A percentile compares a stretch with the other conserved stretches of the same genome.
Conservation (phyloP, 441 rosid species). For the Populus tomentosa region DNA sequence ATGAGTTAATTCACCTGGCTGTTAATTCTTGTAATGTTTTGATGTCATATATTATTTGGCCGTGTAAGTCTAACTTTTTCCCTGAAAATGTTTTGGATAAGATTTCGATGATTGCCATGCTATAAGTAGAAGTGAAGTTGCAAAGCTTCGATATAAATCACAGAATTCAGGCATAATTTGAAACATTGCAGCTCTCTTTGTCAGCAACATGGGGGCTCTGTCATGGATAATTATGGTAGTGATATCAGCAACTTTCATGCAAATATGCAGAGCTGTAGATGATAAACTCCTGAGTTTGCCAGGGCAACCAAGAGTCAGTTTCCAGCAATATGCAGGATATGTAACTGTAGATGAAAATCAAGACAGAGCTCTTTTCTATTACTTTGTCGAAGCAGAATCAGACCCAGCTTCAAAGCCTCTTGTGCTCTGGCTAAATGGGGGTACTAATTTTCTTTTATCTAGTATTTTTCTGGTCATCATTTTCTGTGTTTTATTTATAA, state of each 20-base stretch:
- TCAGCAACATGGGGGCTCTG: slow-evolving; percentile 3
- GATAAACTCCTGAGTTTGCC: slow-evolving; percentile 10
- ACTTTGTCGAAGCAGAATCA: no score
- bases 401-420: no score
- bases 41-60: not conserved
- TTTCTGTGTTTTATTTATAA: no score
- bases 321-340: no score
- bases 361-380: no score
- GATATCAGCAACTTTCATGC: slow-evolving; percentile 1
- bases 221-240: not conserved
- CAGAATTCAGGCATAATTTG: not conserved
- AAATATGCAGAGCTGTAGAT: slow-evolving; percentile 3
- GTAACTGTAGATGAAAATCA: no score
- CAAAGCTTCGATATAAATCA: not conserved
- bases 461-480: no score
- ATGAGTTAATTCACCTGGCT: not conserved
- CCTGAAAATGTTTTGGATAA: not conserved
- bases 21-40: not conserved
- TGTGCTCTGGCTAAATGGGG: no score
- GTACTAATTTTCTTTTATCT: no score
- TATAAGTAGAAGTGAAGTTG: no score
- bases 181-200: not conserved
- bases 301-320: no score
- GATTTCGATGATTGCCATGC: not conserved
- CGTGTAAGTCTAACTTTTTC: not conserved